Conservation (phyloP, 371 early-diverging fungal species). For the Cokeromyces recurvatus region DNA sequence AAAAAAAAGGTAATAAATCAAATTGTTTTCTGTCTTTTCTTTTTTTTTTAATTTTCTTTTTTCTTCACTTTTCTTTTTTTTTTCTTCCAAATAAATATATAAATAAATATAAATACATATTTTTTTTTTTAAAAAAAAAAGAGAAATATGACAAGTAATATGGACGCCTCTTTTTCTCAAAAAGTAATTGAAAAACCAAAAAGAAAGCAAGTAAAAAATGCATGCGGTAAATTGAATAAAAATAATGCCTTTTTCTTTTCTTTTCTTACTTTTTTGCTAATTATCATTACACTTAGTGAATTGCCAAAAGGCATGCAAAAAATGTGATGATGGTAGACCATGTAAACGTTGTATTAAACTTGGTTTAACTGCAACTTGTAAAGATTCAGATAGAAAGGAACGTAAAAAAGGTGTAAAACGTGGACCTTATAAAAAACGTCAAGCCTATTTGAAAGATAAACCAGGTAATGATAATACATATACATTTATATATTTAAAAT, state of each 20-base stretch:
- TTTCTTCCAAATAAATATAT: no score
- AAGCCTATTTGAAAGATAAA: slow-evolving; percentile 1
- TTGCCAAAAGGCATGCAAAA: slow-evolving; percentile 54
- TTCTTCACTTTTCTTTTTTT: no score
- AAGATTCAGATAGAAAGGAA: slow-evolving; percentile 50
- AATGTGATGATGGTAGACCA: slow-evolving; percentile 54
- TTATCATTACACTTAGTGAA: slow-evolving; percentile 33
- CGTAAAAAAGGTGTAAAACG: slow-evolving; percentile 51
- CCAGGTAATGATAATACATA: background rate
- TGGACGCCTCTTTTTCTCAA: no score
- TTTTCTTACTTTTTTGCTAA: no score
- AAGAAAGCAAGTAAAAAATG: slow-evolving; percentile 70
- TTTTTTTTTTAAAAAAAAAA: no score
- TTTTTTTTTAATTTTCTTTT: no score
- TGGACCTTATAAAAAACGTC: slow-evolving; percentile 29
- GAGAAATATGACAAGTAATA: no score
- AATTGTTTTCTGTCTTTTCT: no score
- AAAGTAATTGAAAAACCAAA: background rate
- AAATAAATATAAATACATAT: no score
- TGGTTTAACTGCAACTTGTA: slow-evolving; percentile 47
- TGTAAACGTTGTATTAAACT: slow-evolving; percentile 55
- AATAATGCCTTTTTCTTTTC: no score
- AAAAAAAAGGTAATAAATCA: no score
- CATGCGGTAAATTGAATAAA: slow-evolving; percentile 54
- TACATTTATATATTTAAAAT: background rate